phyloP scores from a whole-genome alignment of 176 grass and related monocot genomes.

The maize (Zea mays) region DNA sequence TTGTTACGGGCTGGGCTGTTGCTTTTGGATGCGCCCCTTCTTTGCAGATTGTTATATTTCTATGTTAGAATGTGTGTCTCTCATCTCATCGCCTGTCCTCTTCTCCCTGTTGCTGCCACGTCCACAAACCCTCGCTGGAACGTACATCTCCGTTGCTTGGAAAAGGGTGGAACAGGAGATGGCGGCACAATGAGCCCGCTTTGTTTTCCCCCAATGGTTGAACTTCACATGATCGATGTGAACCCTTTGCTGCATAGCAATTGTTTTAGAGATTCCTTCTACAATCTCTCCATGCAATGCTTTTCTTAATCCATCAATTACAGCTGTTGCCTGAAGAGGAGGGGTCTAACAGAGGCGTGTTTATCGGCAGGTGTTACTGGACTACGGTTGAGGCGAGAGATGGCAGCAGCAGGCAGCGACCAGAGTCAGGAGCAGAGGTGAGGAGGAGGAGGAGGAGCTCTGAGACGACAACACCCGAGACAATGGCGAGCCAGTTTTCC shows the following conservation, averaged over 20 bases:
- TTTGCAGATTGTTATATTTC: slow-evolving; percentile 53
- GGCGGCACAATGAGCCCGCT: slow-evolving; percentile 25
- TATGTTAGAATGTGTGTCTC: slow-evolving; percentile 58
- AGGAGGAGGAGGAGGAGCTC: slow-evolving; percentile 22
- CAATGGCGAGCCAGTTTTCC: slow-evolving; percentile 51
- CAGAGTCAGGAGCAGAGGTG: slow-evolving; percentile 45
- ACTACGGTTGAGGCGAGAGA: slow-evolving; percentile 34
- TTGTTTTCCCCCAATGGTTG: slow-evolving; percentile 37
- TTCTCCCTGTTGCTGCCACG: slow-evolving; percentile 23
- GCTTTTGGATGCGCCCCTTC: slow-evolving; percentile 43
- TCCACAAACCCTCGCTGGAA: slow-evolving; percentile 19
- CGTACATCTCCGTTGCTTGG: slow-evolving; percentile 22
- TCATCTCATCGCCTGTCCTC: slow-evolving; percentile 43
- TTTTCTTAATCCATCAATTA: slow-evolving; percentile 6
- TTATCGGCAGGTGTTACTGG: slow-evolving; percentile 42
- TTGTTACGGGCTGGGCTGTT: slow-evolving; percentile 32
- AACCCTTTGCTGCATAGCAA: slow-evolving; percentile 7
- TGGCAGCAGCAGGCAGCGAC: neutral
- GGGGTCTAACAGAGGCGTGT: slow-evolving; percentile 15
- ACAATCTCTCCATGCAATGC: slow-evolving; percentile 1
- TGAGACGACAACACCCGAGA: slow-evolving; percentile 36
- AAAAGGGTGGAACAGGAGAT: slow-evolving; percentile 41
- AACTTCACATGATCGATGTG: slow-evolving; percentile 58
- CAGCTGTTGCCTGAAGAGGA: slow-evolving; percentile 24
- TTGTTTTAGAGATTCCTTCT: neutral